phyloP scores from a whole-genome alignment of 1,284 basidiomycete species.

The Porodaedalea pini region DNA sequence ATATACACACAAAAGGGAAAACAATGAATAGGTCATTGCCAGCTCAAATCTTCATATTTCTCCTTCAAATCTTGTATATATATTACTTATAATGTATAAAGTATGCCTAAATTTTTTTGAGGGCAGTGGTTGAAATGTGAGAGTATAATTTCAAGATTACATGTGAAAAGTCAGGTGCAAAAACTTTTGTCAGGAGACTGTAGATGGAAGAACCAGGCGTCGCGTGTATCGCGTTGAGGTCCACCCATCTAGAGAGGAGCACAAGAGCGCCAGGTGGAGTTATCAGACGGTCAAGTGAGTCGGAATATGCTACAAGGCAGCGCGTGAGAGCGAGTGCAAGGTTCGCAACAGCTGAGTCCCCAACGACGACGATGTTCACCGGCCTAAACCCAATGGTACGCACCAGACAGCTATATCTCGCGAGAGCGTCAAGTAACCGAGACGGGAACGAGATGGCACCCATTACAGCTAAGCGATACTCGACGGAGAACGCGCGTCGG shows the following conservation, averaged over 20 bases:
- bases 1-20: no score
- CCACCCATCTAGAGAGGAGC: slow-evolving; percentile 56
- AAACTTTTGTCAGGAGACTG: no score
- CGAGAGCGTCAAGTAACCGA: slow-evolving; percentile 45
- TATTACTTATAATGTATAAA: no score
- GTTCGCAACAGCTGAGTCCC: slow-evolving; percentile 56
- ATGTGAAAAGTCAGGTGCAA: no score
- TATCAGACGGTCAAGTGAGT: slow-evolving; percentile 34
- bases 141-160: no score
- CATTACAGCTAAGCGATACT: slow-evolving; percentile 33
- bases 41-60: no score
- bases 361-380: slow-evolving; percentile 45
- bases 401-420: slow-evolving; percentile 44
- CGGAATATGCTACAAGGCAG: slow-evolving; percentile 27
- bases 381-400: slow-evolving; percentile 36
- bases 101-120: no score
- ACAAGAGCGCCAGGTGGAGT: slow-evolving; percentile 48
- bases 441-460: slow-evolving; percentile 40
- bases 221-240: slow-evolving; percentile 41
- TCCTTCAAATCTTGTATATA: no score
- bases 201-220: slow-evolving; percentile 31
- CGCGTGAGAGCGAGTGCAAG: slow-evolving; percentile 40
- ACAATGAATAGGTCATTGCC: no score
- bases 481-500: slow-evolving; percentile 32
- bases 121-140: no score